Base-by-base conservation (phyloP, 1,284 basidiomycete species). In the Ganoderma meredithae region DNA sequence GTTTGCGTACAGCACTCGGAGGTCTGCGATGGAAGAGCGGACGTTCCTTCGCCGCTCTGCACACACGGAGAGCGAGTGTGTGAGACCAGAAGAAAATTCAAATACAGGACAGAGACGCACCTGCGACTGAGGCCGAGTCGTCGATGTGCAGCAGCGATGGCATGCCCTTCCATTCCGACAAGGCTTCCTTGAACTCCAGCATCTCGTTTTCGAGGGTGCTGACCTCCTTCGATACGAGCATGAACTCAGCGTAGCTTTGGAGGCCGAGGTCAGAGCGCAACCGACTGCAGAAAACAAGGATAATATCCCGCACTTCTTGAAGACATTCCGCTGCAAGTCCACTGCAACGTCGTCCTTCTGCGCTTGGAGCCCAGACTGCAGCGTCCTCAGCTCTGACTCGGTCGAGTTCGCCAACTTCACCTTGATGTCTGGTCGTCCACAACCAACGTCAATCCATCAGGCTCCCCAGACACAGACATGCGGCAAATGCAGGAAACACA, bases 131-230 rank as follows among this genome's bases (percentile, higher is more conserved):
- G 56, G 87, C 86, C 1, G 88, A 88, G 73, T 95, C 94, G 65
- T 95, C 95, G 67, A 97, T 92, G 71, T 96, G 94, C 52, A 98
- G 85, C 15, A 96, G 86, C n/a, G 95, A 95, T 0, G 96, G 96
- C 85, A 98, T 95, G 61, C 89, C 90, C 79, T 96, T 96, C 93
- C 97, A 99, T 77, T 99, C 98, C 17, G 92, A 91, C 1, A 99
- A 84, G 3, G 94, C 88, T 69, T 97, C 95, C 78, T 98, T 99
- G 78, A 99, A 89, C 77, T 99, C 97, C 44, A 99, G 87, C 94
- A 99, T 95, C 79, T 99, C 97, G 78, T 97, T 98, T 83, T 99
- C 97, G 13, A 99, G 86, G 0, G 94, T 93, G 8, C 95, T 93
- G 59, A 99, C 97, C 81, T 99, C 98, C 77, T 99, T 99, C 9